These are phyloP conservation scores for Sequoiadendron giganteum DNA, from an alignment of 75 land plant genomes.

Conservation along the genomic window DNA sequence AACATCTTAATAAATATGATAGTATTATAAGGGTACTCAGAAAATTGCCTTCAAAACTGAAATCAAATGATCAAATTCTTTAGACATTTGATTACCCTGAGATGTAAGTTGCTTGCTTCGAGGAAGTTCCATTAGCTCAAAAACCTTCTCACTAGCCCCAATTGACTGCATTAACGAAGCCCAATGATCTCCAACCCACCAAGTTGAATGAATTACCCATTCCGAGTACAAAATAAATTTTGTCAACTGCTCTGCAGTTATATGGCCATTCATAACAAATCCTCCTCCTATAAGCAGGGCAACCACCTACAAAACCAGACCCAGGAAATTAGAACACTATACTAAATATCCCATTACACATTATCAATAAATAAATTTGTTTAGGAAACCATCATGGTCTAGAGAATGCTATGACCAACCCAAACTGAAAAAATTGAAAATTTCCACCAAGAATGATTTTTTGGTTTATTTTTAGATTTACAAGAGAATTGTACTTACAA, in stretches of 20 bases:
- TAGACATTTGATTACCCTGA: constrained; percentile 43
- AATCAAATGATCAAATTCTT: background rate
- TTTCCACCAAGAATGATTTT: background rate
- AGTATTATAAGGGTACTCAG: background rate
- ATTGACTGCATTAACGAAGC: constrained; percentile 89
- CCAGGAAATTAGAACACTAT: constrained; percentile 23
- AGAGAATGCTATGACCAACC: background rate
- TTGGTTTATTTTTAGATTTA: background rate
- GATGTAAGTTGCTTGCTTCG: constrained; percentile 58
- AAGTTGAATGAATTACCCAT: constrained; percentile 91
- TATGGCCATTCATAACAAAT: constrained; percentile 67
- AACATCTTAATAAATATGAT: background rate
- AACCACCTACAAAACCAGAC: constrained; percentile 63
- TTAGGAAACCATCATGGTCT: background rate
- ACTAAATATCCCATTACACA: background rate
- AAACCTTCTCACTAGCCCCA: constrained; percentile 97
- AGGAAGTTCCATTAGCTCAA: constrained; percentile 75
- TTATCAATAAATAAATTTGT: background rate
- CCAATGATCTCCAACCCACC: constrained; percentile 93
- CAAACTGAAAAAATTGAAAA: background rate
- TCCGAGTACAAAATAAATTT: constrained; percentile 88
- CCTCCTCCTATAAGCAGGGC: constrained; percentile 83
- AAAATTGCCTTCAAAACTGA: background rate
- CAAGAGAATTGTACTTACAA: background rate
- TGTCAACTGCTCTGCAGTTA: constrained; percentile 88